phyloP scores from a whole-genome alignment of 2,329 filamentous ascomycete species.

The Chaetomiaceae sp. region DNA sequence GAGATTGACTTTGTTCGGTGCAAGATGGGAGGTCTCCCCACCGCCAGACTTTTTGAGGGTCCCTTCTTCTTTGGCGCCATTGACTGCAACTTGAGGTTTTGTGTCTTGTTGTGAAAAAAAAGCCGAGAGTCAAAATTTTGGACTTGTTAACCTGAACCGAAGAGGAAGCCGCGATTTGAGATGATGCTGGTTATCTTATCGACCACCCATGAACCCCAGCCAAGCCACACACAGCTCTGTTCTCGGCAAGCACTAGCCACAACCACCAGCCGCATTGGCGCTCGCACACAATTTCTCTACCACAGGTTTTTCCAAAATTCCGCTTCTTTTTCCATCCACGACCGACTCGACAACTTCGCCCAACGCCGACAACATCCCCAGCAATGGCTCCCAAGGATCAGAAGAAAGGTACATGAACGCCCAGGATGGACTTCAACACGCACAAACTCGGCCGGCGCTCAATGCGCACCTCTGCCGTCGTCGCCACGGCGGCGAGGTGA shows the following conservation, averaged over 20 bases:
- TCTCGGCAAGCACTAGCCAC: constrained; percentile 11
- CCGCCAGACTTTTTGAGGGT: constrained; percentile 41
- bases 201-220: too few relatives aligned
- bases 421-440: constrained; percentile 22
- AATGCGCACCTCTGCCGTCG: constrained; percentile 26
- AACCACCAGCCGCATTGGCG: constrained; percentile 16
- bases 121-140: too few relatives aligned
- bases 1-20: constrained; percentile 55
- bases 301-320: constrained; percentile 15
- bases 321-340: constrained; percentile 20
- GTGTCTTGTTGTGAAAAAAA: background rate
- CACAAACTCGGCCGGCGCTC: constrained; percentile 26
- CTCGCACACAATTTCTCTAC: constrained; percentile 25
- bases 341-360: constrained; percentile 26
- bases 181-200: constrained; percentile 17
- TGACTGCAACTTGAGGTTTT: background rate
- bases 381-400: constrained; percentile 37
- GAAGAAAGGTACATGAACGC: constrained; percentile 37
- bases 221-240: background rate
- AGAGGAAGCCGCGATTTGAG: background rate
- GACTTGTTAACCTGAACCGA: background rate
- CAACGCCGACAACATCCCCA: constrained; percentile 26
- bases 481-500: constrained; percentile 29
- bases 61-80: constrained; percentile 45
- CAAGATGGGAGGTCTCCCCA: constrained; percentile 53